These are phyloP conservation scores for Eimeria acervulina DNA, from an alignment of 169 alveolate genomes.

Conservation along the genomic window DNA sequence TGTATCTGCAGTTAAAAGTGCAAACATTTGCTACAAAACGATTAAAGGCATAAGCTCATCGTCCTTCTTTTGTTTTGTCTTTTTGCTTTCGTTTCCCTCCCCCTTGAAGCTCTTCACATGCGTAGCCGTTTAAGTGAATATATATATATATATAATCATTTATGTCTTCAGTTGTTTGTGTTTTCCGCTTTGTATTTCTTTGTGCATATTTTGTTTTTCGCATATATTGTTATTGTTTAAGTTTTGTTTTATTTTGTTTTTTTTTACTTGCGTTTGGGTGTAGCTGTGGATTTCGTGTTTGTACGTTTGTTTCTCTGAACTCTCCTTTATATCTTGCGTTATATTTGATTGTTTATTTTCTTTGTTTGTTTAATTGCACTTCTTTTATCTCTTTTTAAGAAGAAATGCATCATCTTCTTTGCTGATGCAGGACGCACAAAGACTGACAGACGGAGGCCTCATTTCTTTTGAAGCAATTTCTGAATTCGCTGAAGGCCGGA, in stretches of 20 bases:
- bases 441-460: background rate
- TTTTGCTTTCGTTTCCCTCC: too few relatives aligned
- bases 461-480: constrained; percentile 14
- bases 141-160: too few relatives aligned
- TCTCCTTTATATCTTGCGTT: background rate
- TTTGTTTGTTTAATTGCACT: background rate
- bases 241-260: background rate
- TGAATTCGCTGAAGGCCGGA: background rate
- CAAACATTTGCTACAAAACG: too few relatives aligned
- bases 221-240: background rate
- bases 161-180: too few relatives aligned
- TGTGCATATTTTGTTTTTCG: background rate
- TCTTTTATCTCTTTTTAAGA: background rate
- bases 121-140: too few relatives aligned
- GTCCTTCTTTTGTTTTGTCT: too few relatives aligned
- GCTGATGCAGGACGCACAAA: background rate
- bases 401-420: background rate
- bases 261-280: background rate
- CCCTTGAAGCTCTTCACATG: too few relatives aligned
- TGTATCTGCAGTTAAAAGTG: too few relatives aligned
- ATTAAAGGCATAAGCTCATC: too few relatives aligned
- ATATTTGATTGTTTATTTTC: background rate
- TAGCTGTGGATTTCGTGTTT: background rate
- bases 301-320: background rate
- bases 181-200: too few relatives aligned